These are phyloP conservation scores for Epichloe baconii DNA, from an alignment of 2,329 filamentous ascomycete genomes.

Conservation along the genomic window DNA sequence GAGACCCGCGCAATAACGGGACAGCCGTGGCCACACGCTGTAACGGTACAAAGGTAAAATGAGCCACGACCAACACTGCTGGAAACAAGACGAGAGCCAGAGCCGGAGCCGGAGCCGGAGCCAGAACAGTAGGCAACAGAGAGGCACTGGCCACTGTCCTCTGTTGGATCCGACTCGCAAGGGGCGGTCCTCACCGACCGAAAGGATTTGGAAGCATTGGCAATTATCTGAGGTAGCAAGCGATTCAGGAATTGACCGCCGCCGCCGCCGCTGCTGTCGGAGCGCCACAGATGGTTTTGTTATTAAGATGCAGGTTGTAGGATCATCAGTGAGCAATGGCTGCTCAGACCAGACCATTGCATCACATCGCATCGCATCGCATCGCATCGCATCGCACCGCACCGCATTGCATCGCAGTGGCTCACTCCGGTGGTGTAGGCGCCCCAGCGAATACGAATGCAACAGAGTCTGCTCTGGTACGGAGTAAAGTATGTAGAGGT, in stretches of 20 bases:
- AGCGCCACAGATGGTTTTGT: neutral
- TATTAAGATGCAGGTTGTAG: neutral
- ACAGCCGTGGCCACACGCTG: neutral
- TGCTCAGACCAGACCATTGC: neutral
- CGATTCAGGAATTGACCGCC: neutral
- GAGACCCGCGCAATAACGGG: neutral
- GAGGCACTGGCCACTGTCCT: neutral
- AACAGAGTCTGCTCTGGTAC: neutral
- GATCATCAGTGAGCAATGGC: neutral
- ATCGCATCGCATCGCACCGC: neutral
- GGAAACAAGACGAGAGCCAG: neutral
- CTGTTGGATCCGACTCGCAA: neutral
- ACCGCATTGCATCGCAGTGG: neutral
- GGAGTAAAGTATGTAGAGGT: neutral
- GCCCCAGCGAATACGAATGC: neutral
- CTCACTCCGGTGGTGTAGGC: neutral
- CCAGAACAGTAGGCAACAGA: neutral
- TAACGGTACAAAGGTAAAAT: neutral
- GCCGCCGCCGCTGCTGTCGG: neutral
- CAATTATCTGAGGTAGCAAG: neutral
- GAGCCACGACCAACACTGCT: neutral
- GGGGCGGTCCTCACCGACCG: neutral
- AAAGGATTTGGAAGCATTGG: neutral
- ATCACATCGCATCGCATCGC: neutral
- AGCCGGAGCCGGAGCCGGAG: neutral